These are phyloP conservation scores for Boletus speciosus DNA, from an alignment of 768 basidiomycete species.

Conservation along the genomic window DNA sequence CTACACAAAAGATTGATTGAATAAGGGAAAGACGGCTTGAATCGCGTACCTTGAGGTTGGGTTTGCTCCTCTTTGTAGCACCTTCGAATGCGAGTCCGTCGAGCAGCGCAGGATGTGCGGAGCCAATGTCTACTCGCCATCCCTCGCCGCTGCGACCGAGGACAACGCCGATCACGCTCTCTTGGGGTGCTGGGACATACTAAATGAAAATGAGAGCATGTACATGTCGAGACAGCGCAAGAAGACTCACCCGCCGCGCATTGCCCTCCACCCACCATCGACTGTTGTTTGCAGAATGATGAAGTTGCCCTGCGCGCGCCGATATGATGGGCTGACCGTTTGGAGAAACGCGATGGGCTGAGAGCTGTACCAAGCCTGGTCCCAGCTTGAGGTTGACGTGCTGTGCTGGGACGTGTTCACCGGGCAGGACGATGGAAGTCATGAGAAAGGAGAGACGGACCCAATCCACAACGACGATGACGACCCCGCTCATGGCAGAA, in stretches of 20 bases:
- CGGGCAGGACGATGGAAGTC: constrained; percentile 68
- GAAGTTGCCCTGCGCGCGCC: constrained; percentile 67
- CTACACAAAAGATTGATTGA: constrained; percentile 38
- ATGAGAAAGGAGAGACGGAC: constrained; percentile 31
- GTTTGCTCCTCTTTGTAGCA: constrained; percentile 90
- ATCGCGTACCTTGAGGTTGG: constrained; percentile 76
- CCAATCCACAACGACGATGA: constrained; percentile 18
- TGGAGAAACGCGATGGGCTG: constrained; percentile 27
- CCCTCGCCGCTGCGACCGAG: constrained; percentile 81
- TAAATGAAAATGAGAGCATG: constrained; percentile 30
- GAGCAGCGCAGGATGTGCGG: constrained; percentile 78
- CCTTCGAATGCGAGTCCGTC: constrained; percentile 95
- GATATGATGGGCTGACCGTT: constrained; percentile 38
- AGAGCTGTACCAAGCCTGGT: constrained; percentile 67
- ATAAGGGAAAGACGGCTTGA: background rate
- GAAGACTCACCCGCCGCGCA: constrained; percentile 66
- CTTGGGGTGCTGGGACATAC: constrained; percentile 90
- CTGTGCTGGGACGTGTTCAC: constrained; percentile 70
- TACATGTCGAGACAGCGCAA: background rate
- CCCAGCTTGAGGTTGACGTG: constrained; percentile 83
- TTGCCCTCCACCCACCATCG: constrained; percentile 90
- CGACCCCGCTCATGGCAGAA: constrained; percentile 49
- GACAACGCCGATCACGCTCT: constrained; percentile 84
- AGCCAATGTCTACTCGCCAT: constrained; percentile 91
- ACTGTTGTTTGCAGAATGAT: constrained; percentile 67